These are phyloP conservation scores for Spathaspora hagerdaliae DNA, from an alignment of 805 yeast species.

Conservation along the genomic window DNA sequence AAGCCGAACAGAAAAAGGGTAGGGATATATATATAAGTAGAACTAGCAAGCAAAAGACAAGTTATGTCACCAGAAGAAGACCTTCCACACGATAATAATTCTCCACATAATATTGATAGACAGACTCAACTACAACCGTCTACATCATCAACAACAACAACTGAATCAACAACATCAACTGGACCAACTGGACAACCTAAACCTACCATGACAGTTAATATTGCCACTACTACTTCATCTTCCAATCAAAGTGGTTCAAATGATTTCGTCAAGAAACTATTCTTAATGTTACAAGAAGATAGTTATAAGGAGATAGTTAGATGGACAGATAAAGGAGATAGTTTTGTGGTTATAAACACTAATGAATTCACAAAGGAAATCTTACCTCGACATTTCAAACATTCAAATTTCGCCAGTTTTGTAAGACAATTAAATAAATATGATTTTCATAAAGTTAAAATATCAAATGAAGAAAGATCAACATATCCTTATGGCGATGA, in stretches of 20 bases:
- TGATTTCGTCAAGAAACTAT: slow-evolving; percentile 75
- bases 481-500: slow-evolving; percentile 61
- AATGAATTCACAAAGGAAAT: slow-evolving; percentile 86
- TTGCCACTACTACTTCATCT: slow-evolving; percentile 14
- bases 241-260: slow-evolving; percentile 51
- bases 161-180: background rate
- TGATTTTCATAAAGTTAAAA: slow-evolving; percentile 93
- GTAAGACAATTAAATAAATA: slow-evolving; percentile 95
- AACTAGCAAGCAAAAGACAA: no score
- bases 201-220: background rate
- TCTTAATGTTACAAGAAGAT: slow-evolving; percentile 80
- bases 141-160: background rate
- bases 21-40: no score
- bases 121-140: background rate
- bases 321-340: slow-evolving; percentile 84
- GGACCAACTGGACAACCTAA: slow-evolving; percentile 1
- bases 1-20: no score
- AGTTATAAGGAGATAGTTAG: slow-evolving; percentile 70
- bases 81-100: no score
- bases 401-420: slow-evolving; percentile 90
- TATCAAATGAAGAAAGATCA: slow-evolving; percentile 56
- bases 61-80: no score
- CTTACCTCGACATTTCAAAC: slow-evolving; percentile 91
- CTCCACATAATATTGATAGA: background rate
- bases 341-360: slow-evolving; percentile 85